These are phyloP conservation scores for Phytopythium oedochilum DNA, from an alignment of 352 stramenopile species.

Conservation along the genomic window DNA sequence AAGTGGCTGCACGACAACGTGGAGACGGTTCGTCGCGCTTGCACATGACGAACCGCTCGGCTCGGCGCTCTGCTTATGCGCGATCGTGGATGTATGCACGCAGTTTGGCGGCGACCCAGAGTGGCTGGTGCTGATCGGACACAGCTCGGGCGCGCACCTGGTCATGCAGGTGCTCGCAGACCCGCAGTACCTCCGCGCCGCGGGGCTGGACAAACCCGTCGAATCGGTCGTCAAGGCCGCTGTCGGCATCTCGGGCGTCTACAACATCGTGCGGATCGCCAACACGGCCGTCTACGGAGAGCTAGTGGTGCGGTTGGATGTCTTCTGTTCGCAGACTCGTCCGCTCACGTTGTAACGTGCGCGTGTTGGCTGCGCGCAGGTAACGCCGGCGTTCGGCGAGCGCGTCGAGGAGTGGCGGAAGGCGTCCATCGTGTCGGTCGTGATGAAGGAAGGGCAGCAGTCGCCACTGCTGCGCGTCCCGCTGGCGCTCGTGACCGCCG, in stretches of 20 bases:
- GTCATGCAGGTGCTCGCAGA: conserved; percentile 67
- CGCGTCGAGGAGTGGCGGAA: conserved; percentile 64
- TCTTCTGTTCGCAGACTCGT: not conserved
- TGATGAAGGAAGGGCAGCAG: conserved; percentile 26
- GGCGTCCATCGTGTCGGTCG: conserved; percentile 47
- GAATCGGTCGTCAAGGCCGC: conserved; percentile 39
- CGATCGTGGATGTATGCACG: no score
- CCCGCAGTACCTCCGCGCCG: conserved; percentile 35
- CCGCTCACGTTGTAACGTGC: not conserved
- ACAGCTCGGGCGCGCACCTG: conserved; percentile 78
- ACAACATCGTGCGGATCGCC: conserved; percentile 80
- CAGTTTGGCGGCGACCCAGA: conserved; percentile 72
- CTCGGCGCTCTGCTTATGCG: no score
- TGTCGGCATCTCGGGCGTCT: conserved; percentile 79
- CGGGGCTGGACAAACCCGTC: conserved; percentile 27
- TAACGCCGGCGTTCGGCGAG: conserved; percentile 64
- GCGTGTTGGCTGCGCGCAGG: conserved; percentile 6
- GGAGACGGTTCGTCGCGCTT: conserved; percentile 32
- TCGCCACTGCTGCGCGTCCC: conserved; percentile 51
- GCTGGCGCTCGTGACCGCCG: conserved; percentile 54
- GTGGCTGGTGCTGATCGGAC: conserved; percentile 54
- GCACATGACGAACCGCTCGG: no score
- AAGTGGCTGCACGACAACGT: conserved; percentile 66
- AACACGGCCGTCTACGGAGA: conserved; percentile 70
- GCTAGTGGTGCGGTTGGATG: conserved; percentile 26